Evolutionary conservation across 441 rosid genomes (phyloP), one percentile per base, ranked within the genome.

Genomic region (Bocquillonia castaneifolia): DNA sequence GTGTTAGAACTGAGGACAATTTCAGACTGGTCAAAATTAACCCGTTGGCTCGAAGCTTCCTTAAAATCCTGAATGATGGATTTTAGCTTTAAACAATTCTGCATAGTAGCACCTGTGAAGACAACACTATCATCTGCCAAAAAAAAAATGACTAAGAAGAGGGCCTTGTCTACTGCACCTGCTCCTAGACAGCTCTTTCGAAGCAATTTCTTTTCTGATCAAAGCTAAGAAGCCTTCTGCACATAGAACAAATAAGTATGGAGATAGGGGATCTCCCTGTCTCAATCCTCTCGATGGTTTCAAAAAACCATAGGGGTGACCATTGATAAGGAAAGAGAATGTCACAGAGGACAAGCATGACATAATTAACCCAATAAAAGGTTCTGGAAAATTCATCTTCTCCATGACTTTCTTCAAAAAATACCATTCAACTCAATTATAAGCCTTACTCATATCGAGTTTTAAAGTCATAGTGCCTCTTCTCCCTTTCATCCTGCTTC

Each of bases 401-500:
- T 5, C 0, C 20, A 57, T 4, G 14, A 29, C 12, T 15, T 57
- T 1, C 62, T 32, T 17, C 0, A 57, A 22, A 18, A 31, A 57
- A 31, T 10, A 1, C 23, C 62, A 57, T 57, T 57, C 42, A 14
- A 57, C 23, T 14, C 62, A 3, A 32, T 57, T 40, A 32, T 57
- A 57, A 1, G 62, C 62, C 15, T 57, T 57, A 18, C 62, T 57
- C 62, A 57, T 57, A 29, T 57, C 62, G 8, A 57, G 42, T 15
- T 57, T 57, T 0, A 57, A 2, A 0, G 42, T 22, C 15, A 29
- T 10, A 15, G 12, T 10, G 10, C 40, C 37, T 10, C 6, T 56
- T 1, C 2, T 29, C 1, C 42, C 18, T 32, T 57, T 28, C 0
- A 0, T 10, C 6, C 40, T 4, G 4, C 10, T 36, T 3, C 6